phyloP scores from a whole-genome alignment of 768 basidiomycete species.

The Podaxis rugospora region DNA sequence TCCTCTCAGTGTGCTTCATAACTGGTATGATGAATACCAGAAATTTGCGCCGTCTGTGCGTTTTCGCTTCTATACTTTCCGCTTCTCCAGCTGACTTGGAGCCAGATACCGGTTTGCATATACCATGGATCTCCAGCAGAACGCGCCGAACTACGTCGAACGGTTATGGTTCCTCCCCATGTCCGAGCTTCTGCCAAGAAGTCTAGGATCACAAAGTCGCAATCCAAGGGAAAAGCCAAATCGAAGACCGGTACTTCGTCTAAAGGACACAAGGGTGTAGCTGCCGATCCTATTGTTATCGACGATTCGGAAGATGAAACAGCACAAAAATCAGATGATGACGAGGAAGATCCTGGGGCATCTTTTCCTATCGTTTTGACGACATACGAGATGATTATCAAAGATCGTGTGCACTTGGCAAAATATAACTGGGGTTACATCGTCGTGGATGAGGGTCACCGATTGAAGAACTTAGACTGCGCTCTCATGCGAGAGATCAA shows the following conservation, averaged over 20 bases:
- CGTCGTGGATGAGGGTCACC: conserved; percentile 94
- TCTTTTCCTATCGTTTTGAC: conserved; percentile 81
- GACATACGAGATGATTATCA: conserved; percentile 92
- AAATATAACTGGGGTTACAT: conserved; percentile 85
- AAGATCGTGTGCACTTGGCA: conserved; percentile 58
- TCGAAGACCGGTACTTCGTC: conserved; percentile 14
- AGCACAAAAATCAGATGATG: conserved; percentile 14
- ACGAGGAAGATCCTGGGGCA: conserved; percentile 16
- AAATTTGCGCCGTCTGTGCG: conserved; percentile 73
- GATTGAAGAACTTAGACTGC: conserved; percentile 92
- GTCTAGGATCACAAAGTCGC: conserved; percentile 12
- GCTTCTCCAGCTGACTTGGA: neutral
- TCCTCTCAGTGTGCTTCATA: conserved; percentile 89
- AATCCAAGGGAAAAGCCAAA: conserved; percentile 15
- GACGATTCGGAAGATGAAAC: conserved; percentile 19
- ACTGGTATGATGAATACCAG: conserved; percentile 83
- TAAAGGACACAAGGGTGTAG: conserved; percentile 8
- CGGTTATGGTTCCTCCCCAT: conserved; percentile 42
- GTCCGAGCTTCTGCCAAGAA: conserved; percentile 8
- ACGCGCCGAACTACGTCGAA: conserved; percentile 73
- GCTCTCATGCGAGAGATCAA: conserved; percentile 89
- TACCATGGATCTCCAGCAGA: conserved; percentile 86
- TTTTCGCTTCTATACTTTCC: conserved; percentile 1
- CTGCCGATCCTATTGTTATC: conserved; percentile 16
- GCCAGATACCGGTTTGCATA: conserved; percentile 84